Evolutionary conservation across 192 early-diverging fungal species (phyloP).

Genomic region (Podila clonocystis): DNA sequence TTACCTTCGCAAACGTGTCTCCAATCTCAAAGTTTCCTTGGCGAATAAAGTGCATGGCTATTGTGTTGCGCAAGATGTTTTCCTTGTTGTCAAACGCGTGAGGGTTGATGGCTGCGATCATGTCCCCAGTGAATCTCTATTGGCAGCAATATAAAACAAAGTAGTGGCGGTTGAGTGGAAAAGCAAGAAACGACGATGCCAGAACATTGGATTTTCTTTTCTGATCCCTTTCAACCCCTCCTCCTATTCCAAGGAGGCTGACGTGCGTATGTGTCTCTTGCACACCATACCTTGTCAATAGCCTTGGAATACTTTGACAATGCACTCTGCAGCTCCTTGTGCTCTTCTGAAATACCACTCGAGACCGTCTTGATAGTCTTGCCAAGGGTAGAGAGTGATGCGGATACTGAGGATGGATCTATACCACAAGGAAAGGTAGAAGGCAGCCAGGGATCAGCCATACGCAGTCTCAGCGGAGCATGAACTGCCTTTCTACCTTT

Average conservation of each 20-base stretch:
- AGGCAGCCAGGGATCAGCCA: neutral
- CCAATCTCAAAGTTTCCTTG: conserved; percentile 90
- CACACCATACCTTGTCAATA: conserved; percentile 69
- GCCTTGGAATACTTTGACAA: conserved; percentile 77
- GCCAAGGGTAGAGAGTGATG: conserved; percentile 12
- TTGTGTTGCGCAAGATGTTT: conserved; percentile 65
- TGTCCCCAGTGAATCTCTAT: conserved; percentile 76
- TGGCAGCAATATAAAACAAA: neutral
- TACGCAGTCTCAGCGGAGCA: no score
- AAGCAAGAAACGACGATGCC: conserved; percentile 8
- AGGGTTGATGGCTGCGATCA: conserved; percentile 70
- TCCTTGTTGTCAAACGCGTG: conserved; percentile 80
- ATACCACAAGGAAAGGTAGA: conserved; percentile 1
- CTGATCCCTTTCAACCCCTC: neutral
- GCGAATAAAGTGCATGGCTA: conserved; percentile 84
- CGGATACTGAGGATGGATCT: conserved; percentile 31
- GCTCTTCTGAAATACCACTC: conserved; percentile 53
- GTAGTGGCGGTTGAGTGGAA: neutral
- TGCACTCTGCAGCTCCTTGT: conserved; percentile 71
- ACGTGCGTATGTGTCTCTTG: neutral
- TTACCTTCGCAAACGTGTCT: conserved; percentile 64
- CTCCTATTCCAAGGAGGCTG: neutral
- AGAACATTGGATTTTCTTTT: neutral
- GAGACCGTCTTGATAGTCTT: conserved; percentile 45
- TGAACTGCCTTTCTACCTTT: no score